Evolutionary conservation across 2,329 filamentous ascomycete species (phyloP).

Genomic region (Cadophora luteo-olivacea): DNA sequence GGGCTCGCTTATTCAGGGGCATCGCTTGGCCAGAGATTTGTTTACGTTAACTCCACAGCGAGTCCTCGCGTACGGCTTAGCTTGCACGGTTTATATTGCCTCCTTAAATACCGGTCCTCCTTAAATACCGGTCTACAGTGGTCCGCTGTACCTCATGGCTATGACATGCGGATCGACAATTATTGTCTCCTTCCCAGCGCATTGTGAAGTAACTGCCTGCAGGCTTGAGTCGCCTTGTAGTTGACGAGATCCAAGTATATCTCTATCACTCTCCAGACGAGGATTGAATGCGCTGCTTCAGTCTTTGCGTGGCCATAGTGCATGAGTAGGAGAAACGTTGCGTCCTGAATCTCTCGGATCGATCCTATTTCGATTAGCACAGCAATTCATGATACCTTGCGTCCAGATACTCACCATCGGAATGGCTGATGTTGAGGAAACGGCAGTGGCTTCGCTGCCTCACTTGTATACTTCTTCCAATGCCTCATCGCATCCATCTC

Average conservation of each 20-base stretch:
- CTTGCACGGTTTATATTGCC: too few relatives aligned
- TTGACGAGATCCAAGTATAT: neutral
- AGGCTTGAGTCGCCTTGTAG: neutral
- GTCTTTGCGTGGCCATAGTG: conserved; percentile 15
- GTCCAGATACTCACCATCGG: neutral
- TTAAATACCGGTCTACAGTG: too few relatives aligned
- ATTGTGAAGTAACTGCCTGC: neutral
- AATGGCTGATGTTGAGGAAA: conserved; percentile 16
- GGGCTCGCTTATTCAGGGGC: neutral
- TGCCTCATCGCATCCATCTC: conserved; percentile 21
- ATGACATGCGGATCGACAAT: too few relatives aligned
- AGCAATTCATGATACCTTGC: neutral
- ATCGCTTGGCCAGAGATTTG: neutral
- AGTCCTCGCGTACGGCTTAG: neutral
- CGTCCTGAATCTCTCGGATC: conserved; percentile 19
- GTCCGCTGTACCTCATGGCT: too few relatives aligned
- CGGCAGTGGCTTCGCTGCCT: neutral
- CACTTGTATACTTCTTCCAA: conserved; percentile 1
- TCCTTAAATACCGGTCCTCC: too few relatives aligned
- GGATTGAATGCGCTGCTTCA: neutral
- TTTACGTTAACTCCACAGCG: neutral
- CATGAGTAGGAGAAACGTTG: conserved; percentile 7
- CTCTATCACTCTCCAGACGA: neutral
- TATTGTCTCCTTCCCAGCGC: too few relatives aligned
- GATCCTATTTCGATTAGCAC: conserved; percentile 12